Base-by-base conservation (phyloP, 495 filamentous ascomycete genomes). In the Aspergillus kassunensis region DNA sequence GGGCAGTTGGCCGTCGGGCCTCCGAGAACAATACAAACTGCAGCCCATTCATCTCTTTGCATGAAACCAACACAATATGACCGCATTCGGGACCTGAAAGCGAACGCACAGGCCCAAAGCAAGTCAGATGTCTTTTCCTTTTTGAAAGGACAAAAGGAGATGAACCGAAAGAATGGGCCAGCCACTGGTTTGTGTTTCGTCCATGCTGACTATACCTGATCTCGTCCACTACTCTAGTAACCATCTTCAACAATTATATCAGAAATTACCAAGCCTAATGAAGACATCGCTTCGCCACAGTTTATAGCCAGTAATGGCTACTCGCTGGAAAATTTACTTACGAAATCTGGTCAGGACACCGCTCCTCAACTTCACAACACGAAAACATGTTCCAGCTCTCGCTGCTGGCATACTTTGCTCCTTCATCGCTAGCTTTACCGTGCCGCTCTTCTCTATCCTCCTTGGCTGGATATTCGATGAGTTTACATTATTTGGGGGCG, bases 381-480 rank as follows among this genome's bases (percentile, higher is more conserved):
- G 65, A 54, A 65, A 60, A n/a, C 85, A 97, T 60, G 45, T 77
- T n/a, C 68, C 71, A 7, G 56, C 77, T 6, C 68, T 91, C 2
- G 54, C 70, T 29, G 57, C 62, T 0, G 83, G 82, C 10, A 41
- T 85, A 25, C 7, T 79, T 15, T 68, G 82, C 31, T 78, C 89
- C 1, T 41, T 87, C 4, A 50, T 83, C 18, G 78, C 86, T 10
- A 87, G 33, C n/a, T 49, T 49, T 11, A 49, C 45, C 1, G 12
- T 39, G 5, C 45, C 45, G 1, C 42, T 44, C 1, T 74, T 87
- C 36, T 82, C 91, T 3, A 71, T 91, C 4, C 63, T 96, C 2
- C 75, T 91, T 10, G 92, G 93, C 13, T 74, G 79, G 36, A 75
- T 92, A 34, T 96, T 98, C 56, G 77, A 87, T 13, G 66, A 76